Percentiles rank a stretch among this genome's conserved stretches.
Conservation (phyloP, 2,329 filamentous ascomycete genomes). For the Diaporthe capsici region DNA sequence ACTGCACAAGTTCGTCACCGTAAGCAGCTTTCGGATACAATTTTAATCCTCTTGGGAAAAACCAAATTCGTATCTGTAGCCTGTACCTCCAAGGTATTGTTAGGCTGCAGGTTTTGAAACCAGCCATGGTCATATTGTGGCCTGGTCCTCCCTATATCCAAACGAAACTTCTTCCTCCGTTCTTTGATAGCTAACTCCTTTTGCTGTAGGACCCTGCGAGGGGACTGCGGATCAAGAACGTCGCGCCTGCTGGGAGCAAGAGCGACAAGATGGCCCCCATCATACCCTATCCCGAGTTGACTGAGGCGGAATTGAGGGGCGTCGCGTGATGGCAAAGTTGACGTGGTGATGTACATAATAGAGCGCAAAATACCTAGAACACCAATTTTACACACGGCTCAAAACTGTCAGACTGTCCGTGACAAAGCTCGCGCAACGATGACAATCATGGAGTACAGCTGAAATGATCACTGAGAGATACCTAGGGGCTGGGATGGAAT, state of each 20-base stretch:
- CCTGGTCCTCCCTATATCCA: no score
- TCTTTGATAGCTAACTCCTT: no score
- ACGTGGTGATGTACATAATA: neutral
- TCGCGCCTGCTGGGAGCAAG: constrained; percentile 9
- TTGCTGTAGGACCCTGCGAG: neutral
- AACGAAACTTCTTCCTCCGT: no score
- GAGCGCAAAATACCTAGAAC: neutral
- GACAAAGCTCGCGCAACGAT: neutral
- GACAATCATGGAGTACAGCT: neutral
- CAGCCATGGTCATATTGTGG: no score
- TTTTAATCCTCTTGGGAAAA: no score
- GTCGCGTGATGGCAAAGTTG: neutral
- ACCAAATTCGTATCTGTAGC: no score
- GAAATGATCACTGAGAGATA: neutral
- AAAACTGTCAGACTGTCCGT: neutral
- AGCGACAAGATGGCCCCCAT: constrained; percentile 8
- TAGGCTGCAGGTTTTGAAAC: no score
- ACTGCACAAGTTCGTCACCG: neutral
- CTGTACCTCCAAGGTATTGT: no score
- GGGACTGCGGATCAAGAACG: constrained; percentile 14
- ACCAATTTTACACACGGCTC: neutral
- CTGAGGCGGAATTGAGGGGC: neutral
- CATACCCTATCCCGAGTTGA: constrained; percentile 8
- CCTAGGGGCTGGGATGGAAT: neutral
- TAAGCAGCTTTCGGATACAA: no score